These are phyloP conservation scores for Vigna angularis DNA, from an alignment of 306 rosid genomes.

Conservation along the genomic window DNA sequence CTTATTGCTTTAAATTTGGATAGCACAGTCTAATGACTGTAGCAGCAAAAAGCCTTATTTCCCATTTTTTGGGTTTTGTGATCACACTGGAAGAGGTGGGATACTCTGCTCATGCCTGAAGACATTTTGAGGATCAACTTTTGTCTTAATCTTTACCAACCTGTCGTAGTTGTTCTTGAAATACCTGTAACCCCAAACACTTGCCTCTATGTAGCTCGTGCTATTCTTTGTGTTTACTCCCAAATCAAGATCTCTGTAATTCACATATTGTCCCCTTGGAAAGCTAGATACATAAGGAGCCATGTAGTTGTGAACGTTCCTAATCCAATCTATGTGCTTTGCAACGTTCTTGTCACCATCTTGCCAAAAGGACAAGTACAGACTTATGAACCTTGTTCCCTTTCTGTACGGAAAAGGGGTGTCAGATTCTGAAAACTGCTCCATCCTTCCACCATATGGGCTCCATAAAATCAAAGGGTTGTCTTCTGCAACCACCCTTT, in stretches of 20 bases:
- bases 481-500: constrained; percentile 51
- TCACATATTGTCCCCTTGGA: constrained; percentile 56
- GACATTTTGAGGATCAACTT: constrained; percentile 57
- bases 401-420: constrained; percentile 68
- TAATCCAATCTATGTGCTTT: constrained; percentile 54
- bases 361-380: constrained; percentile 48
- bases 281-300: constrained; percentile 45
- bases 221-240: constrained; percentile 48
- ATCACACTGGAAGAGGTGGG: constrained; percentile 47
- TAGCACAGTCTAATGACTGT: not conserved
- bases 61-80: not conserved
- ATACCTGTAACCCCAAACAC: constrained; percentile 55
- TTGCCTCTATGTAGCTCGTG: constrained; percentile 48
- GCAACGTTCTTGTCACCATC: constrained; percentile 28
- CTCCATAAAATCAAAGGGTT: constrained; percentile 53
- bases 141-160: constrained; percentile 54
- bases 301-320: constrained; percentile 55
- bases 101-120: constrained; percentile 65
- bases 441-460: constrained; percentile 72
- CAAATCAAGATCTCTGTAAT: constrained; percentile 59
- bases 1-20: not conserved
- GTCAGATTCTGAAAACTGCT: constrained; percentile 54
- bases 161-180: constrained; percentile 52
- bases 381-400: constrained; percentile 60
- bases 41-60: not conserved